Evolutionary conservation across 441 rosid species (phyloP).

Genomic region (Populus hybrid): DNA sequence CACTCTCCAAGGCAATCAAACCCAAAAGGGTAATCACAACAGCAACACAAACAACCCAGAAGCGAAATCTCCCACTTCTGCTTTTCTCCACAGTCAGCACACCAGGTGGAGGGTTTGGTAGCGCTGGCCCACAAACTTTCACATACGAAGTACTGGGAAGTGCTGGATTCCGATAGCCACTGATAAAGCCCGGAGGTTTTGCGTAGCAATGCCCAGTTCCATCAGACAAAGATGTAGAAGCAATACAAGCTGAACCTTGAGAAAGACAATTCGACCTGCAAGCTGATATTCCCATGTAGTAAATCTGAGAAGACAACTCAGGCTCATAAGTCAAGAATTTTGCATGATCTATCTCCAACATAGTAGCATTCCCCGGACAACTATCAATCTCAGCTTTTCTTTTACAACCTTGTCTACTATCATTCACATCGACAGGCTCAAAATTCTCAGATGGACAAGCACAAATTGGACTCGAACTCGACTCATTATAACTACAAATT

Average conservation of each 20-base stretch:
- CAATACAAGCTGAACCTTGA: conserved; percentile 45
- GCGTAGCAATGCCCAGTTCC: conserved; percentile 69
- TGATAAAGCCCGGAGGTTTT: conserved; percentile 53
- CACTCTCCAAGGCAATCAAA: conserved; percentile 45
- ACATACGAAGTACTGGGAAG: conserved; percentile 65
- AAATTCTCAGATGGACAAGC: conserved; percentile 70
- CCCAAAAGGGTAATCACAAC: conserved; percentile 37
- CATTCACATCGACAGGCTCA: conserved; percentile 48
- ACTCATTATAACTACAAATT: conserved; percentile 56
- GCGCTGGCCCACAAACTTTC: conserved; percentile 64
- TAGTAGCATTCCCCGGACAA: conserved; percentile 49
- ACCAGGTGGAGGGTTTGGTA: conserved; percentile 33
- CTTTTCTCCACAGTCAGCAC: conserved; percentile 11
- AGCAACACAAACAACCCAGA: conserved; percentile 45
- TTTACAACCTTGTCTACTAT: conserved; percentile 60
- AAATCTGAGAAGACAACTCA: conserved; percentile 34
- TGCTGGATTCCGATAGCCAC: conserved; percentile 53
- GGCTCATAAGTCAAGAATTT: conserved; percentile 43
- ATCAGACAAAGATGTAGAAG: conserved; percentile 65
- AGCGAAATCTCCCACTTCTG: conserved; percentile 28
- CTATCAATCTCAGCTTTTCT: conserved; percentile 51
- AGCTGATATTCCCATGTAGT: conserved; percentile 48
- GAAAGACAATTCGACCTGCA: conserved; percentile 58
- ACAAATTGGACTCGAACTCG: conserved; percentile 40
- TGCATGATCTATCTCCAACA: conserved; percentile 52